Percentiles rank a stretch among this genome's conserved stretches.
Evolutionary conservation across 2,329 filamentous ascomycete genomes (phyloP).

Genomic region (Periconia sp.): DNA sequence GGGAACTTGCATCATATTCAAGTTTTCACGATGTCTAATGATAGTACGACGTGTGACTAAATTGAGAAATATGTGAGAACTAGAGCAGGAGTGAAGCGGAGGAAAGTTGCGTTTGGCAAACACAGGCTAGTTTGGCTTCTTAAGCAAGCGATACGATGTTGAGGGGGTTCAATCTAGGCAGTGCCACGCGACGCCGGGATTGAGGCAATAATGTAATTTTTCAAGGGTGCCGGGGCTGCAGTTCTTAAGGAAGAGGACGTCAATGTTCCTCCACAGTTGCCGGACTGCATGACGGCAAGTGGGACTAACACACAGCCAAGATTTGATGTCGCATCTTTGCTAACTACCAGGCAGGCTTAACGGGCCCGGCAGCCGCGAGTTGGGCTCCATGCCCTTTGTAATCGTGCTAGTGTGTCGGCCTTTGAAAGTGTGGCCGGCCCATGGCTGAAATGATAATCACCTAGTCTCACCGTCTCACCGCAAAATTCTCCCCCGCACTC

Average conservation of each 20-base stretch:
- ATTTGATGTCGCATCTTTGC: slow-evolving; percentile 34
- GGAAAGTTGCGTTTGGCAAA: slow-evolving; percentile 4
- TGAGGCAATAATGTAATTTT: slow-evolving; percentile 26
- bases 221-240: slow-evolving; percentile 22
- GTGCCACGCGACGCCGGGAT: slow-evolving; percentile 12
- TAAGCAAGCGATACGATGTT: slow-evolving; percentile 15
- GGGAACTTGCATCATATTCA: slow-evolving; percentile 39
- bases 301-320: slow-evolving; percentile 32
- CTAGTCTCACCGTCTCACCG: no score
- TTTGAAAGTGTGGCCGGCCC: slow-evolving; percentile 29
- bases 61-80: not conserved
- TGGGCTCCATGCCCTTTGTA: slow-evolving; percentile 9
- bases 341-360: slow-evolving; percentile 8
- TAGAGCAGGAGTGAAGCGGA: slow-evolving; percentile 9
- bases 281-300: slow-evolving; percentile 39
- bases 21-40: not conserved
- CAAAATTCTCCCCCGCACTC: slow-evolving; percentile 28
- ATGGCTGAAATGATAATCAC: slow-evolving; percentile 34
- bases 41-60: no score
- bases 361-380: slow-evolving; percentile 21
- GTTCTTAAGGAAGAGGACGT: slow-evolving; percentile 21
- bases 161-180: slow-evolving; percentile 23
- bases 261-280: slow-evolving; percentile 26
- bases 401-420: slow-evolving; percentile 25
- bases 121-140: slow-evolving; percentile 13